These are phyloP conservation scores for Emericellopsis terricola DNA, from an alignment of 495 filamentous ascomycete genomes.

Conservation along the genomic window DNA sequence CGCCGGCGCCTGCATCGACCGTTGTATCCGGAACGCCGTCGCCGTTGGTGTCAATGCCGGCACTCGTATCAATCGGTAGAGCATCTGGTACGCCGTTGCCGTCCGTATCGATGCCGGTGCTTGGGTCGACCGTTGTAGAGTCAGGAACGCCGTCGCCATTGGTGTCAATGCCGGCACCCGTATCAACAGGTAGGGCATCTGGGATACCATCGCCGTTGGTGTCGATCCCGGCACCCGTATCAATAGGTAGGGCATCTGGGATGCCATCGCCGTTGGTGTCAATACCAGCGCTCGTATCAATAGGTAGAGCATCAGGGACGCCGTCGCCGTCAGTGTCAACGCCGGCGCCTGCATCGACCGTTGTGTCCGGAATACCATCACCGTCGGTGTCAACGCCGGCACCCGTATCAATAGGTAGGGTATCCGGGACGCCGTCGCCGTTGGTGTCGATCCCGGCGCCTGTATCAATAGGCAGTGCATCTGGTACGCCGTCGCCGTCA, in stretches of 20 bases:
- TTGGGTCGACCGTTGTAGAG: background rate
- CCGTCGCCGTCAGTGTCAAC: slow-evolving; percentile 1
- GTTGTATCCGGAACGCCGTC: background rate
- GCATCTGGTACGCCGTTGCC: background rate
- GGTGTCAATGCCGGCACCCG: background rate
- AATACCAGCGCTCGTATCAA: background rate
- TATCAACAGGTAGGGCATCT: background rate
- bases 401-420: background rate
- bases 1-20: background rate
- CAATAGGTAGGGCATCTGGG: no score
- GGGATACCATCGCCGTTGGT: background rate
- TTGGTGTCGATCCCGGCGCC: background rate
- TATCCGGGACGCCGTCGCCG: background rate
- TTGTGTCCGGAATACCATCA: background rate
- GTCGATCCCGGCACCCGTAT: background rate
- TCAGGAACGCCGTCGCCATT: background rate
- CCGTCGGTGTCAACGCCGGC: background rate
- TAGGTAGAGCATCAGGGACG: background rate
- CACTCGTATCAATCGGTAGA: background rate
- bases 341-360: background rate
- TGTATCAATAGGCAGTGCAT: background rate
- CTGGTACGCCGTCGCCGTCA: background rate
- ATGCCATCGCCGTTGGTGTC: background rate
- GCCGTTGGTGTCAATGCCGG: background rate
- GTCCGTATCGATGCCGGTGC: background rate